phyloP scores from a whole-genome alignment of 176 grass and related monocot species.

The Alloteropsis semialata region DNA sequence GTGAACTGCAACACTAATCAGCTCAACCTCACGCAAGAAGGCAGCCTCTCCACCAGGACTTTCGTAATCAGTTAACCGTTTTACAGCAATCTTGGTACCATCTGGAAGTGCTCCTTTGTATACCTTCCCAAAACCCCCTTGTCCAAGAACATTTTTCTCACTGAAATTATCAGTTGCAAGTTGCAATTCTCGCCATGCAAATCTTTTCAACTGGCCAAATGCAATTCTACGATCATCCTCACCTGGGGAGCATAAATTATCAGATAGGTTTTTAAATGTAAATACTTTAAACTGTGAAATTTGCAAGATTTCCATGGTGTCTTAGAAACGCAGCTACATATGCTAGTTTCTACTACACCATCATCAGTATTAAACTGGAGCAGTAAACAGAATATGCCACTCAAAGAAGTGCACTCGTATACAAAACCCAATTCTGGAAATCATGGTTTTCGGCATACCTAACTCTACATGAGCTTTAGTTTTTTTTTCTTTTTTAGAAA shows the following conservation, averaged over 20 bases:
- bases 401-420: not conserved
- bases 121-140: constrained; percentile 98
- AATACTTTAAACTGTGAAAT: not conserved
- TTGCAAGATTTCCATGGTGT: not conserved
- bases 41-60: constrained; percentile 94
- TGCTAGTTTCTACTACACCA: not conserved
- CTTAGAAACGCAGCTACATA: not conserved
- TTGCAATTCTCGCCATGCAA: constrained; percentile 90
- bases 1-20: constrained; percentile 98
- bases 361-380: not conserved
- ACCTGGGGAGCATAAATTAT: constrained; percentile 48
- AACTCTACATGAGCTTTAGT: not conserved
- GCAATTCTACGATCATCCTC: constrained; percentile 93
- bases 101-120: constrained; percentile 96
- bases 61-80: constrained; percentile 89
- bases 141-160: constrained; percentile 97
- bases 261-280: constrained; percentile 13
- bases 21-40: constrained; percentile 93
- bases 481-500: not conserved
- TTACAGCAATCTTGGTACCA: constrained; percentile 96
- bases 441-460: not conserved
- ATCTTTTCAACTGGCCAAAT: constrained; percentile 97
- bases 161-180: constrained; percentile 80
- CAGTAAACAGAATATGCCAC: constrained; percentile 8
- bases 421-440: not conserved